phyloP scores from a whole-genome alignment of 1,284 basidiomycete genomes.

The Cryptococcus sp. region DNA sequence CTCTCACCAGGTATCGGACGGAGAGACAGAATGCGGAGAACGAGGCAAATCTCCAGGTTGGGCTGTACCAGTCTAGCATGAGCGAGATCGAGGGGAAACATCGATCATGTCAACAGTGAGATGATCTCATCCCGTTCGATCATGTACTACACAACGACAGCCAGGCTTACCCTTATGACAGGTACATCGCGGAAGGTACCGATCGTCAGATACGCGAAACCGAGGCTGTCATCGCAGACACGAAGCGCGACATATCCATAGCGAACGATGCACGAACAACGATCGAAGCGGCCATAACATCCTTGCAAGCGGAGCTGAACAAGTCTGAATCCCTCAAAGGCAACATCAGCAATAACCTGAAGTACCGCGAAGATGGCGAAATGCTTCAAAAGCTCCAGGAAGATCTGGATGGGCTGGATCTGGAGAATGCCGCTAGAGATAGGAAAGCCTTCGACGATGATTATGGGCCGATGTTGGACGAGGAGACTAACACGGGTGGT shows the following conservation, averaged over 20 bases:
- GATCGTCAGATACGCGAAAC: conserved; percentile 66
- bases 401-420: conserved; percentile 73
- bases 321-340: conserved; percentile 67
- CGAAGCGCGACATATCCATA: conserved; percentile 54
- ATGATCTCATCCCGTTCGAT: not conserved
- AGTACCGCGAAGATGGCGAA: conserved; percentile 68
- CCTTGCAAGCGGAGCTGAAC: conserved; percentile 57
- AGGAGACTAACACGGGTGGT: conserved; percentile 57
- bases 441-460: conserved; percentile 80
- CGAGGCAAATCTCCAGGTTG: conserved; percentile 37
- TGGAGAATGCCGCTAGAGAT: conserved; percentile 78
- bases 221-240: conserved; percentile 59
- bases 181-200: conserved; percentile 73
- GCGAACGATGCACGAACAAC: conserved; percentile 60
- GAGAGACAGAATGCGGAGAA: conserved; percentile 41
- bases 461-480: conserved; percentile 68
- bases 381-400: conserved; percentile 69
- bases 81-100: conserved; percentile 45
- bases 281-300: conserved; percentile 61
- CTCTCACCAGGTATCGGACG: conserved; percentile 32
- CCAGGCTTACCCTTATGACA: conserved; percentile 40
- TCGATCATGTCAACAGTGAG: conserved; percentile 40
- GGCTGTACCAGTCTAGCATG: conserved; percentile 37
- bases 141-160: too few relatives aligned
- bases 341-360: conserved; percentile 84